Percentiles rank a stretch among this genome's conserved stretches.
These are phyloP conservation scores for Moelleriella libera DNA, from an alignment of 2,329 filamentous ascomycete species.

Conservation along the genomic window DNA sequence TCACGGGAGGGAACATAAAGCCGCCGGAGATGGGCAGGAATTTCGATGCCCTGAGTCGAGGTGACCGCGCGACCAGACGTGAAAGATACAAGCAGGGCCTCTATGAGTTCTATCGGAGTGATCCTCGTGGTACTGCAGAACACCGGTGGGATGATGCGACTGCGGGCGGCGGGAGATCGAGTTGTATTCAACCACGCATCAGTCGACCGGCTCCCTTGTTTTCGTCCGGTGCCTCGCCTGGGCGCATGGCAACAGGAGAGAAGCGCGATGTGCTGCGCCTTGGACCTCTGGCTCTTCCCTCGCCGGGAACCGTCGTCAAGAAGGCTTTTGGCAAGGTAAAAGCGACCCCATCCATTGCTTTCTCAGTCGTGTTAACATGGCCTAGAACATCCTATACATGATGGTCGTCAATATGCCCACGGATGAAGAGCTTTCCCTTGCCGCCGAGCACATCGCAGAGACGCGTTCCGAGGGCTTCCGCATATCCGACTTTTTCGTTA, in stretches of 20 bases:
- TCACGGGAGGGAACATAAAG: conserved; percentile 6
- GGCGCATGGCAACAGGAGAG: background rate
- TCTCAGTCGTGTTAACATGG: background rate
- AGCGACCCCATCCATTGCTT: too few species aligned
- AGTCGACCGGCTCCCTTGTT: background rate
- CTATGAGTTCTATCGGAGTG: background rate
- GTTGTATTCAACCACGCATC: background rate
- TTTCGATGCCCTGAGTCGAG: background rate
- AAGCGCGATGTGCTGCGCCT: background rate
- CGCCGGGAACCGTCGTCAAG: background rate
- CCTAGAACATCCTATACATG: conserved; percentile 7
- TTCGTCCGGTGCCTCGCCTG: background rate
- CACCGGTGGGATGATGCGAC: background rate
- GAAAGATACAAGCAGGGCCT: background rate
- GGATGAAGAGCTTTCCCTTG: conserved; percentile 5
- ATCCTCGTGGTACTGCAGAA: background rate
- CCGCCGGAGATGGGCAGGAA: conserved; percentile 2
- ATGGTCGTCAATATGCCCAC: conserved; percentile 8
- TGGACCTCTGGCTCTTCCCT: background rate
- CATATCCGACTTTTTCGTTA: background rate
- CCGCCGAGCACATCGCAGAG: background rate
- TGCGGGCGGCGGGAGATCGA: background rate
- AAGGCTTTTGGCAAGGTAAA: background rate
- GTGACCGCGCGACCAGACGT: background rate
- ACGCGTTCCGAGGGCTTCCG: background rate